Conservation (phyloP, 2,329 filamentous ascomycete species). For the Colletotrichum sp. region DNA sequence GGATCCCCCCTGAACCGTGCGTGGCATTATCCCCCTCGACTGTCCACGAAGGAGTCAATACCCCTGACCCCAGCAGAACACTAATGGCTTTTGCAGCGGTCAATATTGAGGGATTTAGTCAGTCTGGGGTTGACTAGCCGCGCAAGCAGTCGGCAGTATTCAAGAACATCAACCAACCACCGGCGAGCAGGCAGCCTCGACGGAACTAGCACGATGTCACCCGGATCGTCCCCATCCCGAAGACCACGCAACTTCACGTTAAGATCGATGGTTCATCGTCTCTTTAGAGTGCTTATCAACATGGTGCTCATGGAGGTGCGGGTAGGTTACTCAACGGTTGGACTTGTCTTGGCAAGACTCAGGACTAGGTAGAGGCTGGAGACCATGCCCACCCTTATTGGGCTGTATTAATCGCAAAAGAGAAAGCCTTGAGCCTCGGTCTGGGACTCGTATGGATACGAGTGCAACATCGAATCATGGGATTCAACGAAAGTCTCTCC, state of each 20-base stretch:
- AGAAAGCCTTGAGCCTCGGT: not conserved
- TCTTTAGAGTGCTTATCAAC: not conserved
- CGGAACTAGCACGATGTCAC: not conserved
- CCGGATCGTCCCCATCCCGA: not conserved
- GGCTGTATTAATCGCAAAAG: not conserved
- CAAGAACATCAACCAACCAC: not conserved
- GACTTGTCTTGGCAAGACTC: not conserved
- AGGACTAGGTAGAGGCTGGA: not conserved
- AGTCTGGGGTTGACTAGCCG: not conserved
- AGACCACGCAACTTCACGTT: not conserved
- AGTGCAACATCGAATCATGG: not conserved
- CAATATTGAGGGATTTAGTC: not conserved
- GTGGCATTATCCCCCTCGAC: not conserved
- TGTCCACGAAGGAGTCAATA: not conserved
- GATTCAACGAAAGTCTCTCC: not conserved
- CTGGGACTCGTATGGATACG: not conserved
- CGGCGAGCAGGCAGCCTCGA: not conserved
- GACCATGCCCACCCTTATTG: not conserved
- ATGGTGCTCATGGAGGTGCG: not conserved
- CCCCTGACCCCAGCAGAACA: not conserved
- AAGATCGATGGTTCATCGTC: not conserved
- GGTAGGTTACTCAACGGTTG: not conserved
- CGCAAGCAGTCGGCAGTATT: not conserved
- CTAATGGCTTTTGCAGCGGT: not conserved
- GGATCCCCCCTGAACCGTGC: not conserved